phyloP scores from a whole-genome alignment of 306 rosid species.

The Quercus parvula region DNA sequence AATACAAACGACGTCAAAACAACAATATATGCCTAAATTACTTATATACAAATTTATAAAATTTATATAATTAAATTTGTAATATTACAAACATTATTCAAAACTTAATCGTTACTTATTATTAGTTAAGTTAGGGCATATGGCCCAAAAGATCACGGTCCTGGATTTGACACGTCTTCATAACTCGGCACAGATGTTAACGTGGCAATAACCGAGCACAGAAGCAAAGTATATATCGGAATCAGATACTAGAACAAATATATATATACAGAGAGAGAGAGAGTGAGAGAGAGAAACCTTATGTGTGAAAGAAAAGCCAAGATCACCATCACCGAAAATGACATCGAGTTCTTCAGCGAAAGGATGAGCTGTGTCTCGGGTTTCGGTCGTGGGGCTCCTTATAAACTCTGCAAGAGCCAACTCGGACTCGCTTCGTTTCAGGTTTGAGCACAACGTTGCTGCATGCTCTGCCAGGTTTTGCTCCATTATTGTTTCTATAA shows the following conservation, averaged over 20 bases:
- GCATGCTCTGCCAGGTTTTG: conserved; percentile 6
- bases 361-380: neutral
- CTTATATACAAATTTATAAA: neutral
- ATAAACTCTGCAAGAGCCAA: conserved; percentile 39
- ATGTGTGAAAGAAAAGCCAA: conserved; percentile 28
- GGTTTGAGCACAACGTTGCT: conserved; percentile 4
- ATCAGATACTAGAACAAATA: no score
- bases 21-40: no score
- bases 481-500: conserved; percentile 30
- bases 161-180: conserved; percentile 5
- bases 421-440: conserved; percentile 49
- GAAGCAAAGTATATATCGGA: neutral
- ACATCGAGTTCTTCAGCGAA: conserved; percentile 28
- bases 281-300: conserved; percentile 44
- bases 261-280: neutral
- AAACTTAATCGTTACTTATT: no score
- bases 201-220: neutral
- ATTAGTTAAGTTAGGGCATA: no score
- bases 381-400: conserved; percentile 2
- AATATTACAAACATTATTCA: no score
- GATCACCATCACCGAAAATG: conserved; percentile 21
- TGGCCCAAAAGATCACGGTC: no score
- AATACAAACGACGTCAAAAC: no score
- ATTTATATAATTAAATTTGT: no score
- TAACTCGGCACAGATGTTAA: neutral